Base-by-base conservation (phyloP, 2,329 filamentous ascomycete genomes). In the Pyricularia sp. region DNA sequence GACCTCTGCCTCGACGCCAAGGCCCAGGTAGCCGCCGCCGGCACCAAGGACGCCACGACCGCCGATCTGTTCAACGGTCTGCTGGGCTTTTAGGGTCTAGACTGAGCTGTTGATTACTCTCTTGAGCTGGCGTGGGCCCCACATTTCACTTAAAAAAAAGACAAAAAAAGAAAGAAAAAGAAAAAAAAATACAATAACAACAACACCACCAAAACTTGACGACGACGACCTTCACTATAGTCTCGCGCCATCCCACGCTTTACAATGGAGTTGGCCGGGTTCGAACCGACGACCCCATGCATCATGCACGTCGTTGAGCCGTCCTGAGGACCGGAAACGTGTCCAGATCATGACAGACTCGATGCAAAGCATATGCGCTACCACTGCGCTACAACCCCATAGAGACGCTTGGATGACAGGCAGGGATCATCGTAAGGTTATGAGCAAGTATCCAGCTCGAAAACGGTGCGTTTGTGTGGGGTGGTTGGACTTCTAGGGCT, bases 1-100 rank as follows among this genome's bases (percentile, higher is more conserved):
- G 72, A 78, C 13, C 78, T 79, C 5, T 87, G 83, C 74, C 69
- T 73, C 62, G 74, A 75, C 28, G 85, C 84, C 2, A 77, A 86
- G 75, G 77, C 81, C 5, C 66, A 70, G 66, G 69, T 74, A 61
- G 62, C 65, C 62, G 69, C 70, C 16, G 66, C 71, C 5, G 77
- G 74, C 49, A 72, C 74, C 53, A 72, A 73, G 65, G 73, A 79
- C 65, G 73, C 68, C 16, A 65, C 71, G 1, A 78, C 77, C 0
- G 78, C 78, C 16, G 65, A 77, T 60, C 71, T 72, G 30, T 79
- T 76, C 74, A 79, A 79, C 72, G 67, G 68, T 10, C 68, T 72
- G n/a, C 70, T 79, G 10, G 53, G 53, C 8, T 57, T 57, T 9
- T 57, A 57, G 19, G 24, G 1, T 24, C 22, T 12, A 13, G n/a